phyloP scores from a whole-genome alignment of 495 filamentous ascomycete species.

The Tricharina praecox region DNA sequence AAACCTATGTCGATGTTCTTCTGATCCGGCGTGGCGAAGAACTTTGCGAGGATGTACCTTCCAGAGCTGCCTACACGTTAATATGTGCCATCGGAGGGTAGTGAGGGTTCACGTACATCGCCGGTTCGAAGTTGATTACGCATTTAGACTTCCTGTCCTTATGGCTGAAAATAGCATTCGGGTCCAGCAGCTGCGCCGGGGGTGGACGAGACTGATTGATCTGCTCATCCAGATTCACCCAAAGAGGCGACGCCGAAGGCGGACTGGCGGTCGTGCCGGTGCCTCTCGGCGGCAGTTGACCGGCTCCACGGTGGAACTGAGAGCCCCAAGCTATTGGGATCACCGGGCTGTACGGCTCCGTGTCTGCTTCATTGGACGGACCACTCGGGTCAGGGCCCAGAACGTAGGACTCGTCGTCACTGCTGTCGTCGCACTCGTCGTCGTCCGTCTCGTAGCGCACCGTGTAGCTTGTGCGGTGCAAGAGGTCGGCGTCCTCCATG shows the following conservation, averaged over 20 bases:
- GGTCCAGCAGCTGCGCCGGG: slow-evolving; percentile 13
- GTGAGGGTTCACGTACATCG: slow-evolving; percentile 41
- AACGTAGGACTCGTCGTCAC: slow-evolving; percentile 6
- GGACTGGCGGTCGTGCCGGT: neutral
- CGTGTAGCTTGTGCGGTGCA: slow-evolving; percentile 58
- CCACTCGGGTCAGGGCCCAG: neutral
- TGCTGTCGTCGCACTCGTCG: slow-evolving; percentile 11
- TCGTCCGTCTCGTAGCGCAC: slow-evolving; percentile 40
- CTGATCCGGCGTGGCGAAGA: slow-evolving; percentile 6
- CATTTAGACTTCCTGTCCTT: slow-evolving; percentile 56
- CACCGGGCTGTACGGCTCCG: neutral
- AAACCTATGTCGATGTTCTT: slow-evolving; percentile 12
- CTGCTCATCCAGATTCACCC: slow-evolving; percentile 1
- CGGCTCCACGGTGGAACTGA: too few relatives aligned
- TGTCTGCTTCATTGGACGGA: slow-evolving; percentile 1
- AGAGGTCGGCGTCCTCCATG: slow-evolving; percentile 61
- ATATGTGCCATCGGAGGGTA: neutral
- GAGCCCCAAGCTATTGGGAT: too few relatives aligned
- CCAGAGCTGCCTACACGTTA: slow-evolving; percentile 17
- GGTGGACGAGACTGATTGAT: slow-evolving; percentile 5
- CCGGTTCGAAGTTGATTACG: slow-evolving; percentile 75
- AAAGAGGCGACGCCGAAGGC: neutral
- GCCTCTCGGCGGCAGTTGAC: neutral
- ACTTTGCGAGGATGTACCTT: slow-evolving; percentile 23
- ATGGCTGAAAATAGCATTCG: slow-evolving; percentile 47